Evolutionary conservation across 1,284 basidiomycete species (phyloP).

Genomic region (Prillingera fragicola): DNA sequence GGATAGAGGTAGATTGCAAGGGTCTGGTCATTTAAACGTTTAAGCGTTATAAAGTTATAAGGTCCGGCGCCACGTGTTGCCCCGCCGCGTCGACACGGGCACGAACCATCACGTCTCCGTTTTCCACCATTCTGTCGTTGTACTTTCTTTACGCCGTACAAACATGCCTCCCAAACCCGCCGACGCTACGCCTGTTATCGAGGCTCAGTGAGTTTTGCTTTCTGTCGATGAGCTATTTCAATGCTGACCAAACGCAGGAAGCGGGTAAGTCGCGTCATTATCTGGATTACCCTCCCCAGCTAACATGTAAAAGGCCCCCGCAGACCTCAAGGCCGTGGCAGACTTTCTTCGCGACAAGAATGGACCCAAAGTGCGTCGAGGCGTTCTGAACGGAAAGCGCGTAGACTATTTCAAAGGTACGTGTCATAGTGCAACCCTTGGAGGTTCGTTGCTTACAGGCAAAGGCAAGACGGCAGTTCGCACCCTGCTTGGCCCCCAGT

Average conservation of each 20-base stretch:
- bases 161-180: conserved; percentile 13
- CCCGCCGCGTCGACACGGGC: no score
- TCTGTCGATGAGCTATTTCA: no score
- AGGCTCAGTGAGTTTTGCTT: conserved; percentile 14
- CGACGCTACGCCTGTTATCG: conserved; percentile 17
- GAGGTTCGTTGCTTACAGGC: background rate
- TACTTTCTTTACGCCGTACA: no score
- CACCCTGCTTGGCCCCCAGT: conserved; percentile 83
- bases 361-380: conserved; percentile 82
- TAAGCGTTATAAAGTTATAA: no score
- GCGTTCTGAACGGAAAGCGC: conserved; percentile 88
- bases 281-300: background rate
- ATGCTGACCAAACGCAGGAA: conserved; percentile 13
- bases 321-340: conserved; percentile 70
- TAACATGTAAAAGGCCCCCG: conserved; percentile 56
- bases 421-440: conserved; percentile 29
- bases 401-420: conserved; percentile 96
- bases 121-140: no score
- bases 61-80: no score
- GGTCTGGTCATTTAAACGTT: no score
- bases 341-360: conserved; percentile 78
- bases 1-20: no score
- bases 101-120: no score
- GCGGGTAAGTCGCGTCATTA: conserved; percentile 8
- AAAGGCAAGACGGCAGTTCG: conserved; percentile 87